Evolutionary conservation across 2,329 filamentous ascomycete species (phyloP), one percentile per base, ranked within the genome.

Genomic region (Aspergillus terreus): DNA sequence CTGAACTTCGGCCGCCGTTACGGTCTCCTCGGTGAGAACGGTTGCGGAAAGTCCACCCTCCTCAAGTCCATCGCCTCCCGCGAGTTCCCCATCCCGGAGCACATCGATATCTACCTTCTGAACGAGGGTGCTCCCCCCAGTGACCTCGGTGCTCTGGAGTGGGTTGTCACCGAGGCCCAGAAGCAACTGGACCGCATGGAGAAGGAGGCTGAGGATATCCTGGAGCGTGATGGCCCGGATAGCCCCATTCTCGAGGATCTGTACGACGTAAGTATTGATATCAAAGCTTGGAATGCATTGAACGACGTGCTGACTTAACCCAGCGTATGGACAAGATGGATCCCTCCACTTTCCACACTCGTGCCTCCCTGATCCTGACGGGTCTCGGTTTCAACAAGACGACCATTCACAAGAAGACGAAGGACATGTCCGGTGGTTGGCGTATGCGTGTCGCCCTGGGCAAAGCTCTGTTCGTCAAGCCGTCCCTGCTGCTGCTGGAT

Each of bases 391-490:
- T 99, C 85, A 96, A 99, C 86, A 97, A 97, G 82, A 78, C 76
- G 63, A 99, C 95, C 51, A 97, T 99, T 70, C 80, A 95, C 76
- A 99, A 99, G 84, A 96, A 95, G 85, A 99, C 95, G 66, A 99
- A 97, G 84, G 95, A 99, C 74, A 99, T 99, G 95, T 99, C 94
- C 61, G 94, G 94, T 90, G 94, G 94, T 65, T 99, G 94, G 94
- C 86, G 92, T 81, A 99, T 99, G 94, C 90, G 95, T 83, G 94
- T 99, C 53, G 94, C 94, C 52, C 86, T 99, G 55, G 94, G 83
- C 71, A 96, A 97, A 82, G 94, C 94, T 52, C 86, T 99, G 48
- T 99, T 99, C 80, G 92, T 99, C 77, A 95, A 95, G 83, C 94
- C 95, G 33, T 94, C 91, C 15, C 82, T 99, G 52, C 85, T 99